These are phyloP conservation scores for Mycena albidolilacea DNA, from an alignment of 768 basidiomycete species.

Conservation along the genomic window DNA sequence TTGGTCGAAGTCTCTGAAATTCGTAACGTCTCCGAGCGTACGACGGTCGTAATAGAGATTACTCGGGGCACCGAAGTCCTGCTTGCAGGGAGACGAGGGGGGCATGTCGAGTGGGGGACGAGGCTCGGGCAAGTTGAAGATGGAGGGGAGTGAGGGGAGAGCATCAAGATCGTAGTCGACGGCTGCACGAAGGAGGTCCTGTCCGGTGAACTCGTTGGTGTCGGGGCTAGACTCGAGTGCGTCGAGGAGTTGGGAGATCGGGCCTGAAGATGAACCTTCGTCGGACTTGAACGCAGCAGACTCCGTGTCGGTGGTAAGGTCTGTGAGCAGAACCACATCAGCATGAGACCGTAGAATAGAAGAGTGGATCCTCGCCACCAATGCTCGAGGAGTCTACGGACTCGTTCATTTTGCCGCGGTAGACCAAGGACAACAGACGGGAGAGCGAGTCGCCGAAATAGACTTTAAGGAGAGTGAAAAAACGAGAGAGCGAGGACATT, in stretches of 20 bases:
- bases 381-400: not conserved
- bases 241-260: not conserved
- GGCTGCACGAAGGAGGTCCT: slow-evolving; percentile 6
- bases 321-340: too few relatives aligned
- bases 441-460: slow-evolving; percentile 17
- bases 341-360: not conserved
- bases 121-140: slow-evolving; percentile 7
- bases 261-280: not conserved
- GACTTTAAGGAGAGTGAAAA: slow-evolving; percentile 13
- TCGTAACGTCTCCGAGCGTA: slow-evolving; percentile 24
- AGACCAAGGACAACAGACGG: not conserved
- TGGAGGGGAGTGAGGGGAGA: slow-evolving; percentile 28
- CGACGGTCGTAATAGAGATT: slow-evolving; percentile 25
- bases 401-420: not conserved
- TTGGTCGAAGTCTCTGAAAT: not conserved
- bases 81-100: not conserved
- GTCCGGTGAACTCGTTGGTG: not conserved
- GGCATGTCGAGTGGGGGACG: not conserved
- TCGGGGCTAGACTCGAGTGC: not conserved
- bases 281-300: not conserved
- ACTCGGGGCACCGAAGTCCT: slow-evolving; percentile 20
- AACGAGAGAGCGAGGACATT: slow-evolving; percentile 15
- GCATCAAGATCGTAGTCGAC: not conserved
- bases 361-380: not conserved
- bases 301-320: not conserved